A percentile compares a stretch with the other conserved stretches of the same genome.
Evolutionary conservation across 2,329 filamentous ascomycete genomes (phyloP).

Genomic region (Gaeumannomyces sp.): DNA sequence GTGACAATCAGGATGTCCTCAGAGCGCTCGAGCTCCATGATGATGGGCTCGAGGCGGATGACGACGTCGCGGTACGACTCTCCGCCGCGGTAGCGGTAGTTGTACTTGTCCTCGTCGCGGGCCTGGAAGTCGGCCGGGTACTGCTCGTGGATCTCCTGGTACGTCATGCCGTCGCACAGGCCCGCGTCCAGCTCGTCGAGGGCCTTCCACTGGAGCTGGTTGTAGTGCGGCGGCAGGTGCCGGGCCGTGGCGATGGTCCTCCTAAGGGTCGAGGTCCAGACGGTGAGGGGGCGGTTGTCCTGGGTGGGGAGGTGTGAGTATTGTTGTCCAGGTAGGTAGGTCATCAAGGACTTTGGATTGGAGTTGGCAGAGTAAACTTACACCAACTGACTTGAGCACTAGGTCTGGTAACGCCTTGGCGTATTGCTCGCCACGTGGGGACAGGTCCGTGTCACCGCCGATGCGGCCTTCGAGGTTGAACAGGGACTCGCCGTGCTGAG

Average conservation of each 20-base stretch:
- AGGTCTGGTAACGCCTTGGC: constrained; percentile 78
- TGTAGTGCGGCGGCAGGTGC: constrained; percentile 73
- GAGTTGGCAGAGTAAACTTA: constrained; percentile 41
- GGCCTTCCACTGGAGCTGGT: constrained; percentile 97
- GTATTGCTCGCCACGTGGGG: constrained; percentile 80
- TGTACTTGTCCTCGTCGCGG: constrained; percentile 98
- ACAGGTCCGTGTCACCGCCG: constrained; percentile 85
- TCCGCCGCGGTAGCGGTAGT: constrained; percentile 95
- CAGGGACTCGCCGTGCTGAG: constrained; percentile 84
- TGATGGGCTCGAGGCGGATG: constrained; percentile 95
- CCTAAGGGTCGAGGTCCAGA: constrained; percentile 59
- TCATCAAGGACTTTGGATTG: neutral
- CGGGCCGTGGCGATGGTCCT: constrained; percentile 89
- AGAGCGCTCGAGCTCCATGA: constrained; percentile 95
- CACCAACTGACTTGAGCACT: constrained; percentile 78
- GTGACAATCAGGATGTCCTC: constrained; percentile 98
- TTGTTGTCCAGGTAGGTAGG: neutral
- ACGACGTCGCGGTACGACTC: constrained; percentile 96
- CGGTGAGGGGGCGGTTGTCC: constrained; percentile 55
- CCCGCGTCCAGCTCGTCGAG: constrained; percentile 95
- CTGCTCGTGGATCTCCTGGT: constrained; percentile 84
- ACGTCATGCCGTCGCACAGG: constrained; percentile 93
- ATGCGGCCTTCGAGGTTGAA: constrained; percentile 90
- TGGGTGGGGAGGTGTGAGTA: constrained; percentile 19
- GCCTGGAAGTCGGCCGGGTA: constrained; percentile 94